Base-by-base conservation (phyloP, 495 filamentous ascomycete species). In the Niebla homalea region DNA sequence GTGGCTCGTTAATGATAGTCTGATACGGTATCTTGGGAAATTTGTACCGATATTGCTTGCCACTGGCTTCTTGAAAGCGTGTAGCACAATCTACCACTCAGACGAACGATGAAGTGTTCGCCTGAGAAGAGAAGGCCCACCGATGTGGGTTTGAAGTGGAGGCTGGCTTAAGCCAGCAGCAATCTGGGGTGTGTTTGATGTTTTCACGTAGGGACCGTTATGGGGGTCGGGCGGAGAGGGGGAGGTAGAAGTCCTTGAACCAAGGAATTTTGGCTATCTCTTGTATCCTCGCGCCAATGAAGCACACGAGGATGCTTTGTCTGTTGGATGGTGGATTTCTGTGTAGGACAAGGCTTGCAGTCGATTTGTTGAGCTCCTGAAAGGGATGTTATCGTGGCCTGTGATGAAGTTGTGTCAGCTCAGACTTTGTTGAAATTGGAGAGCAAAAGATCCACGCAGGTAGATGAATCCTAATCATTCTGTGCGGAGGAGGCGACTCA, bases 61-160 rank as follows among this genome's bases (percentile, higher is more conserved):
- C 18, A 16, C 37, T 50, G 35, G 18, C 43, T 43, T 52, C 25
- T 20, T n/a, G 65, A 65, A 62, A 68, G 62, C 66, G 66, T 71
- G 73, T 76, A 79, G 77, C 79, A 74, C 72, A 73, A 68, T 76
- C 75, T 74, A 67, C 68, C 79, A 76, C 84, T 78, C 84, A 90
- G 85, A 88, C 84, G 84, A 87, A 89, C 84, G 75, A 79, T 81
- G 78, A 75, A 75, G 78, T 80, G 81, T 80, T 72, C 84, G 84
- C 73, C 79, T 83, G 84, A 86, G 83, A 75, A 89, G 81, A 89
- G 86, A 87, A 89, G 87, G 86, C 87, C 86, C 87, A 90, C 83
- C 65, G 61, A 54, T 54, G 63, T 61, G 64, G 60, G 52, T 50
- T 32, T 32, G 48, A 20, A 51, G 41, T 64, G 41, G 59, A 60